Percentiles rank a stretch among this genome's conserved stretches.
Conservation (phyloP, 108 stramenopile species). For the Fistulifera pelliculosa region DNA sequence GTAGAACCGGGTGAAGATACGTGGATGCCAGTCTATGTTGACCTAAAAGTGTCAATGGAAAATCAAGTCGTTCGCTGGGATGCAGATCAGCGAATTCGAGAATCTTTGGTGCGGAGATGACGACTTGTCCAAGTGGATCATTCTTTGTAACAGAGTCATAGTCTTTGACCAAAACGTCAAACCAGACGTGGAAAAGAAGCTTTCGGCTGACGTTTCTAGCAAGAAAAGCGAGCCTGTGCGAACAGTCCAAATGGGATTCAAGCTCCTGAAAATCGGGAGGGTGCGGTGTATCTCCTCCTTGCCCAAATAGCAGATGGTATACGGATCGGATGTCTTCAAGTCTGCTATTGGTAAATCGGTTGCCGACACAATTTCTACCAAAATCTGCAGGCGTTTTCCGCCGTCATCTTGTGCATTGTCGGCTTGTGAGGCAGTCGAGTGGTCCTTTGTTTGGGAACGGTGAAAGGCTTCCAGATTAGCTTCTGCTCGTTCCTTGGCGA, state of each 20-base stretch:
- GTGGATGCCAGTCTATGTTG: not conserved
- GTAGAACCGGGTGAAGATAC: conserved; percentile 12
- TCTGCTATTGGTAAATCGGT: conserved; percentile 51
- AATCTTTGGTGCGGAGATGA: conserved; percentile 14
- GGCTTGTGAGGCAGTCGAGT: not conserved
- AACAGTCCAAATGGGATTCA: conserved; percentile 73
- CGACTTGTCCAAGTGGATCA: conserved; percentile 37
- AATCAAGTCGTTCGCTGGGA: conserved; percentile 41
- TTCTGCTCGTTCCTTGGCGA: conserved; percentile 13
- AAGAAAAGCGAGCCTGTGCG: conserved; percentile 57
- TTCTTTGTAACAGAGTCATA: conserved; percentile 37
- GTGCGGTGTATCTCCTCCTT: conserved; percentile 51
- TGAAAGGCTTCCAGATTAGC: conserved; percentile 1
- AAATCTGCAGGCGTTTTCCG: conserved; percentile 11
- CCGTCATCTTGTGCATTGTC: not conserved
- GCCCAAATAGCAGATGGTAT: conserved; percentile 37
- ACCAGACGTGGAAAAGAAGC: conserved; percentile 28
- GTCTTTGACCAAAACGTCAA: conserved; percentile 61
- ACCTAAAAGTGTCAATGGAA: conserved; percentile 1
- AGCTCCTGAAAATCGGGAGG: conserved; percentile 25
- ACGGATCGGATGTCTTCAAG: conserved; percentile 53
- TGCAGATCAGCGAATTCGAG: conserved; percentile 19
- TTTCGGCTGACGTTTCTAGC: conserved; percentile 32
- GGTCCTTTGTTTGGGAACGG: not conserved
- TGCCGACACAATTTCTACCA: conserved; percentile 71